Evolutionary conservation across 106 monocot genomes (phyloP).

Genomic region (Platanthera zijinensis): DNA sequence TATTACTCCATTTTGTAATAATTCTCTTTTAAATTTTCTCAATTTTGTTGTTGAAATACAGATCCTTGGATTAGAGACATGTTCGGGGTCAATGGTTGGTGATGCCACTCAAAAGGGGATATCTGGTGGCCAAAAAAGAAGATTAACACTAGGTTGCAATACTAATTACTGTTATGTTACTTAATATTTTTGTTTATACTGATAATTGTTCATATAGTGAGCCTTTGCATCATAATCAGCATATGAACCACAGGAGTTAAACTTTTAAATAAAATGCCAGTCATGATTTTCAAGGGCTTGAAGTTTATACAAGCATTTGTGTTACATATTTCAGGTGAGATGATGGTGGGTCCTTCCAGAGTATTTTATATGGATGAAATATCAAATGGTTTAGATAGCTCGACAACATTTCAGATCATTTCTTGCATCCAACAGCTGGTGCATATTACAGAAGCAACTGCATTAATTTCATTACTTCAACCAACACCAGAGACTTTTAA

Average conservation of each 20-base stretch:
- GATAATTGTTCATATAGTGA: no score
- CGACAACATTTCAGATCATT: slow-evolving; percentile 17
- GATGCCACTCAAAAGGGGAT: slow-evolving; percentile 22
- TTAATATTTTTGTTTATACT: no score
- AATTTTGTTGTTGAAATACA: not conserved
- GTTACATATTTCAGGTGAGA: no score
- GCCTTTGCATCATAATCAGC: not conserved
- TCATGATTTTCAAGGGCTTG: no score
- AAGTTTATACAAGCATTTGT: no score
- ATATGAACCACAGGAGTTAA: not conserved
- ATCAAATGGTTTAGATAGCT: slow-evolving; percentile 19
- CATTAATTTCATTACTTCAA: slow-evolving; percentile 16
- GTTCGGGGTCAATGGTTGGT: slow-evolving; percentile 15
- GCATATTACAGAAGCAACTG: slow-evolving; percentile 16
- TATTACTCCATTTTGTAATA: not conserved
- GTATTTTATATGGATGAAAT: slow-evolving; percentile 18
- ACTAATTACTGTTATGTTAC: no score
- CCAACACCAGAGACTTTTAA: slow-evolving; percentile 18
- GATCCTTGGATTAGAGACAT: slow-evolving; percentile 17
- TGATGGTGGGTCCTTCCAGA: slow-evolving; percentile 5
- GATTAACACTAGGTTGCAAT: slow-evolving; percentile 17
- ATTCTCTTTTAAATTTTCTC: not conserved
- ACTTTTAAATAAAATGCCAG: no score
- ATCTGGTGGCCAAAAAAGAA: slow-evolving; percentile 30
- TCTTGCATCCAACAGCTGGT: slow-evolving; percentile 17